These are phyloP conservation scores for Aspergillus nidulans DNA, from an alignment of 495 filamentous ascomycete genomes.

Conservation along the genomic window DNA sequence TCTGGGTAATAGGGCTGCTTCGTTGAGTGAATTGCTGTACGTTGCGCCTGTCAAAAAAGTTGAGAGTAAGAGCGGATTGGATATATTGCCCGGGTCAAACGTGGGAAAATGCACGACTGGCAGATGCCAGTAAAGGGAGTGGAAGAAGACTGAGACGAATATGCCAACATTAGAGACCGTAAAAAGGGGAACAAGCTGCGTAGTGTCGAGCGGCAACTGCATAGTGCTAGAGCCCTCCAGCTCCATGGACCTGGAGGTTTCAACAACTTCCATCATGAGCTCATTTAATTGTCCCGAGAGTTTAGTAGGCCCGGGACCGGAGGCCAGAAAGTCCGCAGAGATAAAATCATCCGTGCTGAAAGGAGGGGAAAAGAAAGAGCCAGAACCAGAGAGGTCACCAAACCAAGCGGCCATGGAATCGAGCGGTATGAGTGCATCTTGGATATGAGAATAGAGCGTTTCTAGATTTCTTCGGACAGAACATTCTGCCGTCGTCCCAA, in stretches of 20 bases:
- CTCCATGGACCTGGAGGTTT: conserved; percentile 32
- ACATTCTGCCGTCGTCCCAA: conserved; percentile 32
- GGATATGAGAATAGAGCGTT: conserved; percentile 28
- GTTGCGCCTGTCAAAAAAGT: conserved; percentile 34
- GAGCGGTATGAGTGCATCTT: conserved; percentile 28
- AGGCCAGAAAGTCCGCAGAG: conserved; percentile 16
- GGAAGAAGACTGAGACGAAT: conserved; percentile 38
- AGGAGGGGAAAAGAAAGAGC: conserved; percentile 15
- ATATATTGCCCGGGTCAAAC: conserved; percentile 29
- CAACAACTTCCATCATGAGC: conserved; percentile 27
- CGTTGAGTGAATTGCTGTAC: conserved; percentile 24
- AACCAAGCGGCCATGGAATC: conserved; percentile 16
- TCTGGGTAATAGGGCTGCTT: conserved; percentile 19
- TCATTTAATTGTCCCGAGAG: conserved; percentile 30
- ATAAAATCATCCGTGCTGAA: conserved; percentile 17
- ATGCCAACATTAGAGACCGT: conserved; percentile 28
- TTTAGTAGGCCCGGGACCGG: conserved; percentile 22
- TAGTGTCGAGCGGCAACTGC: background rate
- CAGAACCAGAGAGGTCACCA: conserved; percentile 11
- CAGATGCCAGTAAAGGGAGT: conserved; percentile 37
- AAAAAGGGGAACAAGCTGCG: conserved; percentile 11
- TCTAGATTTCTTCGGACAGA: conserved; percentile 32
- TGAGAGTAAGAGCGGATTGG: conserved; percentile 29
- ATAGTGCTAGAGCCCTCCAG: background rate
- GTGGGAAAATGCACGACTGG: conserved; percentile 39